These are phyloP conservation scores for Raphanus sativus DNA, from an alignment of 345 rosid genomes.

Conservation along the genomic window DNA sequence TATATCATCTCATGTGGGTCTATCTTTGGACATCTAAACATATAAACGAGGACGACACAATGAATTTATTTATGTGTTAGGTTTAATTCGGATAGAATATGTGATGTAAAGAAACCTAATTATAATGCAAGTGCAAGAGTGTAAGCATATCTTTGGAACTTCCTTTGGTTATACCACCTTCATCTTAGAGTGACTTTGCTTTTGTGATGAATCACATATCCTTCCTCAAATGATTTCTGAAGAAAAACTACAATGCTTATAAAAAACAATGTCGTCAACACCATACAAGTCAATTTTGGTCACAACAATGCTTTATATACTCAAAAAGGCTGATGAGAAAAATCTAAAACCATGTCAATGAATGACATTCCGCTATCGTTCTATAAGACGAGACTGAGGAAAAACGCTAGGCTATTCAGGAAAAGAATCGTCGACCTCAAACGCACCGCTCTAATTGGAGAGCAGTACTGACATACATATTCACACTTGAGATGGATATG, in stretches of 20 bases:
- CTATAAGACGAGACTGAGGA: no score
- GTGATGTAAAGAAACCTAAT: neutral
- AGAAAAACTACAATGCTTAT: neutral
- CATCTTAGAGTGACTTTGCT: constrained; percentile 13
- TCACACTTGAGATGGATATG: no score
- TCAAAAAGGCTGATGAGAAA: neutral
- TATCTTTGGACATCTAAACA: constrained; percentile 10
- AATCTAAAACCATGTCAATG: no score
- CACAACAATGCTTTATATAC: neutral
- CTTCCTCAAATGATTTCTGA: constrained; percentile 56
- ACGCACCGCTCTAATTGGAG: no score
- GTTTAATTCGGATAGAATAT: neutral
- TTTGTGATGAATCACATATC: constrained; percentile 57
- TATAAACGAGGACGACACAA: constrained; percentile 5
- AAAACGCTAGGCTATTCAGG: no score
- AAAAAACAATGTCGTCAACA: neutral
- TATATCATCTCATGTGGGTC: constrained; percentile 35
- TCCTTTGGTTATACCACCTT: neutral
- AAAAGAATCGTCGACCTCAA: no score
- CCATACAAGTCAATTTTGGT: neutral
- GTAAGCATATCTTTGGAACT: constrained; percentile 1
- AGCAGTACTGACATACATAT: no score
- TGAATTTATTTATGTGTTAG: neutral
- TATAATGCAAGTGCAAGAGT: neutral
- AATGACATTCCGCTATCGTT: no score